Evolutionary conservation across 306 rosid genomes (phyloP), one percentile per base, ranked within the genome.

Genomic region (Prosopis cineraria): DNA sequence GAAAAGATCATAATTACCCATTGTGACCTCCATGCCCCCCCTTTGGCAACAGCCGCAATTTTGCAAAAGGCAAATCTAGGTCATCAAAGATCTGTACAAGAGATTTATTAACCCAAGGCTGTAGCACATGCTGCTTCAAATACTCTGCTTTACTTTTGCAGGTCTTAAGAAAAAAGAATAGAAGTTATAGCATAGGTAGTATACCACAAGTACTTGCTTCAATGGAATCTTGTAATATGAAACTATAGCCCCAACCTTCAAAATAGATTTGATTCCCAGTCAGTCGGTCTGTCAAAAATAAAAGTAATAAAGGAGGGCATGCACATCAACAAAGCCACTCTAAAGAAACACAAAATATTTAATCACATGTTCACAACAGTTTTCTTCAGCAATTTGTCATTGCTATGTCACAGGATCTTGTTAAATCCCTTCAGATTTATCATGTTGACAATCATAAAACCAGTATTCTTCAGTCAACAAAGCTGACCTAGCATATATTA

Each of bases 11-110:
- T 58, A 79, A 48, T 84, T 88, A 93, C 98, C 99, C 98, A 65
- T 95, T 93, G 44, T 93, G 99, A 68, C 99, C 99, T 88, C 99
- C 98, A 68, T 93, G 99, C 45, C 98, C 98, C 33, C 98, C 98
- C 86, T 95, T 95, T 33, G 99, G 99, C 87, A 91, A 85, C 70
- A 95, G 75, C 87, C 91, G 88, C 81, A 91, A 48, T 86, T 93
- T 93, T 45, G 89, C 94, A 84, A 95, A 93, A 5, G 99, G 98
- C 80, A 93, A 88, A 87, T 95, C 98, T 78, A 95, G 66, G 89
- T 95, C 99, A 29, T 95, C 99, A 74, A 89, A 91, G 52, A 95
- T 84, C 99, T 95, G 91, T 47, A 53, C 31, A 78, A 33, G n/a
- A 87, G 13, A 81, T 40, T 39, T 58, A 69, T 24, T 59, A 53